Base-by-base conservation (phyloP, 2,329 filamentous ascomycete genomes). In the Pyrenophora teres region DNA sequence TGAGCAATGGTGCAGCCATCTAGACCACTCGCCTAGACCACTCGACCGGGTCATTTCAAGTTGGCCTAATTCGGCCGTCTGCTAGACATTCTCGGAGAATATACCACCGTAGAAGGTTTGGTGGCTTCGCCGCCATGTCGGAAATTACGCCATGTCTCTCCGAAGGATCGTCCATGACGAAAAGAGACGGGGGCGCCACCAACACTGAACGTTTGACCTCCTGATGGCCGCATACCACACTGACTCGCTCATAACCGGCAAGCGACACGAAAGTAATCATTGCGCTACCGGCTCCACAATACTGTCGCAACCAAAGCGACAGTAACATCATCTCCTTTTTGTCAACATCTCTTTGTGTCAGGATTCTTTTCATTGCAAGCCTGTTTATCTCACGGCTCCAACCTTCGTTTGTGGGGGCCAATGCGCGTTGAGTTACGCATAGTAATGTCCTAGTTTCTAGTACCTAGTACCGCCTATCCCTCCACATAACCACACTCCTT, bases 1-100 rank as follows among this genome's bases (percentile, higher is more conserved):
- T 92, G 80, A 81, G 56, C 19, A 12, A 41, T 49, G 35, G 38
- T 16, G 33, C 46, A 42, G 13, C 18, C 27, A 23, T 18, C 15
- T 19, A 25, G 21, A 52, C 36, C 40, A 13, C 32, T n/a, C 35
- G 50, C 19, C 15, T 19, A 25, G 21, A 52, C 36, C 40, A 13
- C 32, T n/a, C 35, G 50, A 30, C 12, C 18, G 30, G 15, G 32
- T 30, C 36, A 25, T 18, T 37, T 18, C 45, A 18, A 9, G 38
- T 9, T 40, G 32, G 40, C 30, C 13, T 23, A 9, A 13, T 30
- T 38, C 15, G 15, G 30, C 19, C 33, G 21, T 23, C 25, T 10
- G 39, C 36, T 49, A 41, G 30, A 21, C 42, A 19, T 31, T 23
- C 33, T 41, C 27, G 37, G 36, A 42, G 33, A 15, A 41, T 30